Evolutionary conservation across 2,329 filamentous ascomycete genomes (phyloP).

Genomic region (Sclerotinia glacialis): DNA sequence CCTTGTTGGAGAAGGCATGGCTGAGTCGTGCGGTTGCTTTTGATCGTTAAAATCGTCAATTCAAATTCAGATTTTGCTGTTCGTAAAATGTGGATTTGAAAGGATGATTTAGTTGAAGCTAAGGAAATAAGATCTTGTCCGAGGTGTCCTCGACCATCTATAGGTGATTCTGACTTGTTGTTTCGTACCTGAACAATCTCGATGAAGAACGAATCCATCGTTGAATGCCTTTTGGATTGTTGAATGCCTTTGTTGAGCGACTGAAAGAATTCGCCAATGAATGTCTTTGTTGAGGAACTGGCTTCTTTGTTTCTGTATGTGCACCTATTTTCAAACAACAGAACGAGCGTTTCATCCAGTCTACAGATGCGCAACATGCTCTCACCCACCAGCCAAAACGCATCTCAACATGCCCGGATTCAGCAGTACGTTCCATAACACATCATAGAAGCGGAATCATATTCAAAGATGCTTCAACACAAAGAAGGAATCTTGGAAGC

Average conservation of each 20-base stretch:
- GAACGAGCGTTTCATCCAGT: not conserved
- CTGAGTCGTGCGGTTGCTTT: rapidly evolving
- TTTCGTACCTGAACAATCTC: not conserved
- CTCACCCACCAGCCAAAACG: not conserved
- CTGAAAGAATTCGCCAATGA: not conserved
- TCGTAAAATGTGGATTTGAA: not conserved
- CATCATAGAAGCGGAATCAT: not conserved
- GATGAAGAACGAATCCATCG: not conserved
- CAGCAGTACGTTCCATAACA: not conserved
- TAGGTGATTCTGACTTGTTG: not conserved
- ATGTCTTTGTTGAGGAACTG: not conserved
- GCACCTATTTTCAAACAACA: not conserved
- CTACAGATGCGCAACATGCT: not conserved
- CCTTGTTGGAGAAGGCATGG: not conserved
- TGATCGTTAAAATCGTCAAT: not conserved
- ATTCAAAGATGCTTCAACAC: not conserved
- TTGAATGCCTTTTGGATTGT: not conserved
- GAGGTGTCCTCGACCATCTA: not conserved
- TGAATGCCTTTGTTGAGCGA: not conserved
- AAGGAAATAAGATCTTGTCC: not conserved
- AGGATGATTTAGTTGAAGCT: not conserved
- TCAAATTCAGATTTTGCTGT: not conserved
- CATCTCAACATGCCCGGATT: not conserved
- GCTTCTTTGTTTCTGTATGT: not conserved
- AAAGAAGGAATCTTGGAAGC: not conserved